These are phyloP conservation scores for Solanum arcanum DNA, from an alignment of 257 asterid genomes.

Conservation along the genomic window DNA sequence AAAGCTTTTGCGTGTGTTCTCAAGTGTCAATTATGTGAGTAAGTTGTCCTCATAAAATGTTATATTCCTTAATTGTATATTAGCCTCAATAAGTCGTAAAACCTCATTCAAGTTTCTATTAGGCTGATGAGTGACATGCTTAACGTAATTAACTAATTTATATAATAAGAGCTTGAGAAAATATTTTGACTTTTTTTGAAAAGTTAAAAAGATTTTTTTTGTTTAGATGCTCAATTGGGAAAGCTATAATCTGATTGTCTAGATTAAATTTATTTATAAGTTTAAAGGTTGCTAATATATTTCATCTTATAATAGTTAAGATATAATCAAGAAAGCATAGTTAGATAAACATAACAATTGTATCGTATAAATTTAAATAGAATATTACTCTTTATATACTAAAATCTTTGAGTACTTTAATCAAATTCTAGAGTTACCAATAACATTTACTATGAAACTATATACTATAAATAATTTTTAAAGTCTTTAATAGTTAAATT, in stretches of 20 bases:
- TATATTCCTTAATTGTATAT: too few species aligned
- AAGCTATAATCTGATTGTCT: background rate
- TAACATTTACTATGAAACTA: too few species aligned
- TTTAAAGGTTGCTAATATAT: background rate
- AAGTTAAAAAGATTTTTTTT: too few species aligned
- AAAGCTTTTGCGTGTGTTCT: background rate
- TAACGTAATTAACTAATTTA: too few species aligned
- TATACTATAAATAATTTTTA: too few species aligned
- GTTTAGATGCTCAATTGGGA: background rate
- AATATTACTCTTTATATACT: too few species aligned
- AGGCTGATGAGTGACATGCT: background rate
- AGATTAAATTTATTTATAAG: too few species aligned
- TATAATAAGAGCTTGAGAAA: background rate
- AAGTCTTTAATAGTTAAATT: too few species aligned
- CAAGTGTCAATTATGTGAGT: background rate
- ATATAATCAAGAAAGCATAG: background rate
- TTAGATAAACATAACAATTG: background rate
- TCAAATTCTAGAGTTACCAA: too few species aligned
- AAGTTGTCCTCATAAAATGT: background rate
- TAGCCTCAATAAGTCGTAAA: background rate
- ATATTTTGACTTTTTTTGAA: background rate
- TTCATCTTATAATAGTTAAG: background rate
- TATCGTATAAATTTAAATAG: too few species aligned
- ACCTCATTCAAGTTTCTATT: background rate
- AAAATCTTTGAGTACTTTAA: background rate